Percentiles rank a stretch among this genome's conserved stretches.
phyloP scores from a whole-genome alignment of 768 basidiomycete species.

The Mycena floridula region DNA sequence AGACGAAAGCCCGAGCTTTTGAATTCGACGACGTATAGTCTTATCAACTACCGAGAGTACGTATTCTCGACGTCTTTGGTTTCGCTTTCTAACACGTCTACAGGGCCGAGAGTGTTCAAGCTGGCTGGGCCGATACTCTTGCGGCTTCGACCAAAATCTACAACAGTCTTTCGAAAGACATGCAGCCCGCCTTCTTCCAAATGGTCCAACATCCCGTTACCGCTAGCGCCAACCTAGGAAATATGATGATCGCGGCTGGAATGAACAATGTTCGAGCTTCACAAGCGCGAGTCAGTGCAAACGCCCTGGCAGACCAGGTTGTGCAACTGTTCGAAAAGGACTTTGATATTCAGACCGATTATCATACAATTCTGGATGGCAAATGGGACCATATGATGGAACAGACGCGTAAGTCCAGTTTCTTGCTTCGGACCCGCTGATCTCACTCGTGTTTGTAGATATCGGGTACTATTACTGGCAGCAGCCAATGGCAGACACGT shows the following conservation, averaged over 20 bases:
- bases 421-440: background rate
- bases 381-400: slow-evolving; percentile 53
- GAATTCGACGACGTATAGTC: slow-evolving; percentile 54
- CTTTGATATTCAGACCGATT: slow-evolving; percentile 53
- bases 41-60: slow-evolving; percentile 66
- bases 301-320: slow-evolving; percentile 48
- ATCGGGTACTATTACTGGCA: slow-evolving; percentile 68
- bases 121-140: slow-evolving; percentile 42
- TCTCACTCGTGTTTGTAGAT: slow-evolving; percentile 22
- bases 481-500: slow-evolving; percentile 62
- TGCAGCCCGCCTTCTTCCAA: slow-evolving; percentile 62
- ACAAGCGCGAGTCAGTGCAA: slow-evolving; percentile 59
- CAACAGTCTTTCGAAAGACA: slow-evolving; percentile 37
- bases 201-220: slow-evolving; percentile 62
- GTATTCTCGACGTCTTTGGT: slow-evolving; percentile 15
- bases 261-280: slow-evolving; percentile 54
- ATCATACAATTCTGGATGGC: slow-evolving; percentile 53
- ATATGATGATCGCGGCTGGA: slow-evolving; percentile 55
- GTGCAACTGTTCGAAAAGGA: slow-evolving; percentile 55
- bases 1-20: slow-evolving; percentile 63
- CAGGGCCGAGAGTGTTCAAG: slow-evolving; percentile 54
- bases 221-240: slow-evolving; percentile 51
- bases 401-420: slow-evolving; percentile 43
- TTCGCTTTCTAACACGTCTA: background rate
- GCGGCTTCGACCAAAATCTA: slow-evolving; percentile 48